Evolutionary conservation across 2,329 filamentous ascomycete genomes (phyloP), one percentile per base, ranked within the genome.

Genomic region (Cordyceps cateniannulata): DNA sequence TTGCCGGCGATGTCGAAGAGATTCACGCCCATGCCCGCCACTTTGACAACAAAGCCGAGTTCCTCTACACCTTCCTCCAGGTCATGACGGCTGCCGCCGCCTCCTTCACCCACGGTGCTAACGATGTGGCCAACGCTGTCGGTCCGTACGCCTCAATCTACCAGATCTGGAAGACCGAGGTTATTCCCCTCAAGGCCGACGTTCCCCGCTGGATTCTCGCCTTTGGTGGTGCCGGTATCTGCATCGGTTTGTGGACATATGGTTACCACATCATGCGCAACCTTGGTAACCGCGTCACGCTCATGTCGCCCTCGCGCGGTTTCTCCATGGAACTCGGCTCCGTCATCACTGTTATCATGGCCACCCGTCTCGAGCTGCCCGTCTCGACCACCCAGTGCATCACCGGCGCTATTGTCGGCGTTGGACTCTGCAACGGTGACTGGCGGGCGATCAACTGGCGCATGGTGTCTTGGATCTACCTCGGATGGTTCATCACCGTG

Each of bases 381-480:
- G 79, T 88, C 35, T 86, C 84, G 2, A 88, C 85, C 1, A 86
- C 85, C 0, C 84, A 86, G 73, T 87, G 85, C 70, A 85, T 85
- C 66, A 84, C 80, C 47, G 84, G 84, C 51, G 80, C 83, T 47
- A 85, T 83, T 22, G 83, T 86, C 50, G 84, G 84, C 62, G 84
- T 86, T 54, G 84, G 83, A 62, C 78, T 86, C 20, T 85, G 82
- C 72, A 84, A 82, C 51, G 83, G 83, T 27, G 79, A 79, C 50
- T 80, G 78, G 76, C 77, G 79, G 52, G 79, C 82, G 29, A 82
- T 86, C 67, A 87, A 86, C 74, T 87, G 82, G 81, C 79, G 82
- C 62, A 84, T 84, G 77, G 80, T 86, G 5, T 78, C 73, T 6
- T 84, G 82, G 76, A 82, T 86, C 65, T 84, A 85, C 66, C 69